Percentiles rank a stretch among this genome's conserved stretches.
Conservation (phyloP, 768 basidiomycete genomes). For the Candolleomyces aberdarensis region DNA sequence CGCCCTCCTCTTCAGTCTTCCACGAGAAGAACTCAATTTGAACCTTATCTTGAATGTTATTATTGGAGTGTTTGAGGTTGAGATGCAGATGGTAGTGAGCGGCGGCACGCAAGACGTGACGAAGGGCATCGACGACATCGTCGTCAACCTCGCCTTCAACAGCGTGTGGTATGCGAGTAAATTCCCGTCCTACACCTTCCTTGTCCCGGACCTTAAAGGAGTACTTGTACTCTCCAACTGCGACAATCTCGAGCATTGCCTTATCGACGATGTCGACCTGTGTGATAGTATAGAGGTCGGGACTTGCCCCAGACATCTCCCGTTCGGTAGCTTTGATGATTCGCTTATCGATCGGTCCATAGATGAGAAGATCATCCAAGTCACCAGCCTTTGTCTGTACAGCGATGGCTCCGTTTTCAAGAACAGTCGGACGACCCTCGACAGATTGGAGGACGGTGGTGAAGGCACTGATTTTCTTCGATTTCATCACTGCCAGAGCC, state of each 20-base stretch:
- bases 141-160: slow-evolving; percentile 1
- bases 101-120: slow-evolving; percentile 13
- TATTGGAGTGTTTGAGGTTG: slow-evolving; percentile 13
- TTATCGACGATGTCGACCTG: slow-evolving; percentile 13
- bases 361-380: neutral
- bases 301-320: neutral
- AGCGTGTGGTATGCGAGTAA: slow-evolving; percentile 14
- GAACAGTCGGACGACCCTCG: slow-evolving; percentile 1
- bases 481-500: slow-evolving; percentile 22
- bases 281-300: neutral
- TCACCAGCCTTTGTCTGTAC: slow-evolving; percentile 2
- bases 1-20: slow-evolving; percentile 6
- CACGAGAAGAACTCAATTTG: slow-evolving; percentile 28
- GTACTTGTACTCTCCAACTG: slow-evolving; percentile 13
- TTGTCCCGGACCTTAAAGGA: slow-evolving; percentile 19
- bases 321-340: neutral
- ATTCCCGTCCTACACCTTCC: slow-evolving; percentile 15
- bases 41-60: slow-evolving; percentile 14
- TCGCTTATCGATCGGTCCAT: neutral
- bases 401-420: slow-evolving; percentile 4
- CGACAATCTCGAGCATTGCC: slow-evolving; percentile 17
- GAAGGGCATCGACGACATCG: slow-evolving; percentile 7
- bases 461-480: slow-evolving; percentile 18
- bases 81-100: slow-evolving; percentile 28
- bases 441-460: slow-evolving; percentile 7